A percentile compares a stretch with the other conserved stretches of the same genome.
phyloP scores from a whole-genome alignment of 164 flowering plant genomes.

The Cinnamomum chago region DNA sequence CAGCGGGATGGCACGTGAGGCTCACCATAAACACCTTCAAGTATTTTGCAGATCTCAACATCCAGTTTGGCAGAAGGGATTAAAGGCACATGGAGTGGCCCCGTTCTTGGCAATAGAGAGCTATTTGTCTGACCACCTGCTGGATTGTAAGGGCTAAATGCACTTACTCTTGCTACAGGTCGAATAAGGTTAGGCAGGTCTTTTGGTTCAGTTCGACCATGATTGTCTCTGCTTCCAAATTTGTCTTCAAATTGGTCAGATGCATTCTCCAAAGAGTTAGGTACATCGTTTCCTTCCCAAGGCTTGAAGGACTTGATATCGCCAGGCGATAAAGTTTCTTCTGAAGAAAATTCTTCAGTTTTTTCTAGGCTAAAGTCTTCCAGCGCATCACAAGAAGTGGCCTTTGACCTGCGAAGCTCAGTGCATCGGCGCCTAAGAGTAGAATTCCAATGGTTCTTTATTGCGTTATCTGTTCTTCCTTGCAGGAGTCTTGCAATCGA shows the following conservation, averaged over 20 bases:
- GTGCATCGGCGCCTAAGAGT: constrained; percentile 60
- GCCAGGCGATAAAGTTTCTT: constrained; percentile 70
- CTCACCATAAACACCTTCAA: constrained; percentile 42
- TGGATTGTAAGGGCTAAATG: constrained; percentile 52
- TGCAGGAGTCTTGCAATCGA: constrained; percentile 69
- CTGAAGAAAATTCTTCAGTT: constrained; percentile 60
- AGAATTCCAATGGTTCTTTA: constrained; percentile 96
- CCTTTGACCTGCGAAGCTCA: constrained; percentile 33
- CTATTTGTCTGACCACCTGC: constrained; percentile 26
- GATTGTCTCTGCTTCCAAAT: constrained; percentile 20
- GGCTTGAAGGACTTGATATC: constrained; percentile 44
- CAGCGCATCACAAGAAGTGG: constrained; percentile 23
- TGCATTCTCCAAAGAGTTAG: constrained; percentile 33
- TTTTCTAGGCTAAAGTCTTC: constrained; percentile 55
- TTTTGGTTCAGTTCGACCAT: constrained; percentile 18
- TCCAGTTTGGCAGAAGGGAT: constrained; percentile 42
- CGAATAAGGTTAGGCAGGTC: constrained; percentile 48
- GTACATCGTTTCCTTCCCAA: constrained; percentile 42
- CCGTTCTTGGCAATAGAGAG: constrained; percentile 20
- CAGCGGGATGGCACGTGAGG: constrained; percentile 57
- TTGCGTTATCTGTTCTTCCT: constrained; percentile 91
- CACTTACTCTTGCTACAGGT: constrained; percentile 73
- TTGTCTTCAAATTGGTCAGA: constrained; percentile 27
- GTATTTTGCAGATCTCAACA: constrained; percentile 37
- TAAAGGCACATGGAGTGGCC: constrained; percentile 34